Conservation (phyloP, 768 basidiomycete genomes). For the Suillus occidentalis region DNA sequence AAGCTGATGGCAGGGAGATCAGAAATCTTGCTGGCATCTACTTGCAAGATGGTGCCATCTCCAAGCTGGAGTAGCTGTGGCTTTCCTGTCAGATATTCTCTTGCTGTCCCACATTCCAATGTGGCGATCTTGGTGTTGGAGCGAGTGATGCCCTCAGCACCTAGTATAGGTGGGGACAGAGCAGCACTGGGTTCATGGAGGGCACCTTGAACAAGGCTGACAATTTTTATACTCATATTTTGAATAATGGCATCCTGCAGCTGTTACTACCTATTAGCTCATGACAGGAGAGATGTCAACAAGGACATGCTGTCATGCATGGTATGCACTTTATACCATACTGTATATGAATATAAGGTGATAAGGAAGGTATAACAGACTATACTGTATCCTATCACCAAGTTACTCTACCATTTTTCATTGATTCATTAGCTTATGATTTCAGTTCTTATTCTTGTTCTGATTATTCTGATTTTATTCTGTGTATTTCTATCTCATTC, state of each 20-base stretch:
- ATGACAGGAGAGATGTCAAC: neutral
- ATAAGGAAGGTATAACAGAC: too few species aligned
- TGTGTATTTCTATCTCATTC: too few species aligned
- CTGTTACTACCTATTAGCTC: neutral
- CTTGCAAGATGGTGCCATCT: neutral
- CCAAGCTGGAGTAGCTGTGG: neutral
- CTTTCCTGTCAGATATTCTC: neutral
- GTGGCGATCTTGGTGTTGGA: neutral
- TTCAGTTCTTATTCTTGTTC: too few species aligned
- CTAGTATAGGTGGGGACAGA: neutral
- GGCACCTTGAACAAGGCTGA: neutral
- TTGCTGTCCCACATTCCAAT: neutral
- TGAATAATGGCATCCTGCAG: neutral
- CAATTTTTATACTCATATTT: neutral
- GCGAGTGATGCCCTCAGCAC: neutral
- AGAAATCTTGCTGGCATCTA: neutral
- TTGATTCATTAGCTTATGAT: too few species aligned
- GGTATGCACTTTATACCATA: too few species aligned
- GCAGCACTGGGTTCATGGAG: neutral
- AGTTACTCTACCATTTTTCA: too few species aligned
- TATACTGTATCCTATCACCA: too few species aligned
- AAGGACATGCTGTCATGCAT: too few species aligned
- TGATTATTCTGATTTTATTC: too few species aligned
- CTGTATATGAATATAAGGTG: too few species aligned
- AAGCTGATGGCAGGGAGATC: neutral